Percentiles rank a stretch among this genome's conserved stretches.
These are phyloP conservation scores for Ramaria rubella DNA, from an alignment of 768 basidiomycete species.

Conservation along the genomic window DNA sequence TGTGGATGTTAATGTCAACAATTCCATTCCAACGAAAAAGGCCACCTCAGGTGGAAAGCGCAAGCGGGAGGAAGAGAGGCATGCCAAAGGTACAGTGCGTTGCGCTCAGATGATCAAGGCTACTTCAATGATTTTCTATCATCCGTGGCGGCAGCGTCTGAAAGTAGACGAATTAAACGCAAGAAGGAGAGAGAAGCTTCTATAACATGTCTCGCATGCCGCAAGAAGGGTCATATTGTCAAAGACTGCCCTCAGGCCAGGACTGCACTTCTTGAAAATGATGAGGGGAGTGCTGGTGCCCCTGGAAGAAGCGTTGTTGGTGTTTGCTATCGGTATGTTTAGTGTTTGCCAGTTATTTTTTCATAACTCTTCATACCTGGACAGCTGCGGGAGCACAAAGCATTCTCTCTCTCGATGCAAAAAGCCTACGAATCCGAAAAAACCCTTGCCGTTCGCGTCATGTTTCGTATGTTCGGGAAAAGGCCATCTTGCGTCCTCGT, in stretches of 20 bases:
- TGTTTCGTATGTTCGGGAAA: conserved; percentile 84
- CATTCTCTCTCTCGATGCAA: conserved; percentile 79
- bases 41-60: conserved; percentile 20
- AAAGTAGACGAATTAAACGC: conserved; percentile 60
- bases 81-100: conserved; percentile 16
- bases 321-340: conserved; percentile 64
- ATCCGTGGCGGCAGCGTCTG: conserved; percentile 30
- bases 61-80: conserved; percentile 25
- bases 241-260: conserved; percentile 62
- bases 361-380: no score
- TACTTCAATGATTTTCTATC: conserved; percentile 14
- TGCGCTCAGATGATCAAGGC: neutral
- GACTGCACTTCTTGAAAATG: conserved; percentile 19
- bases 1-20: neutral
- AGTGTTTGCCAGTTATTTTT: neutral
- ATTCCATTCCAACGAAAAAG: neutral
- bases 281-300: conserved; percentile 15
- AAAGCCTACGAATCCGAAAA: conserved; percentile 48
- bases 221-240: conserved; percentile 76
- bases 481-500: conserved; percentile 81
- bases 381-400: conserved; percentile 72
- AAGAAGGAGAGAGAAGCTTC: conserved; percentile 46
- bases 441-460: conserved; percentile 80
- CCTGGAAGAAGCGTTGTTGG: conserved; percentile 30
- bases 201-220: conserved; percentile 83